These are phyloP conservation scores for Harrya chromipes DNA, from an alignment of 768 basidiomycete genomes.

Conservation along the genomic window DNA sequence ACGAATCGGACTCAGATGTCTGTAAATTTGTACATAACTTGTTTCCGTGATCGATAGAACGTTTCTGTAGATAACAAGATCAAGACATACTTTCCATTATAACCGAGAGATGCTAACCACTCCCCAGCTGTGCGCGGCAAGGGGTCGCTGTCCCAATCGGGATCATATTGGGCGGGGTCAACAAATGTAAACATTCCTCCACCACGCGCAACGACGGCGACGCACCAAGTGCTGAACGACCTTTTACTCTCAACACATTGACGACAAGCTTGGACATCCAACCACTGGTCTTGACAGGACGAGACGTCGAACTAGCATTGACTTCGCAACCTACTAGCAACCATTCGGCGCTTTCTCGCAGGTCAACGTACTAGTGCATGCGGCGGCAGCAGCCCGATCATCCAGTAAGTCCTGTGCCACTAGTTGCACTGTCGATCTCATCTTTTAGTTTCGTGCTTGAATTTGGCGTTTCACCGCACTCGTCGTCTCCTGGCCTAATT, in stretches of 20 bases:
- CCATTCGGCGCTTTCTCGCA: neutral
- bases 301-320: neutral
- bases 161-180: neutral
- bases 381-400: neutral
- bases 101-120: too few species aligned
- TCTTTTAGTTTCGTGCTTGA: neutral
- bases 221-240: neutral
- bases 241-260: neutral
- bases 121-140: too few species aligned
- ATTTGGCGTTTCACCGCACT: neutral
- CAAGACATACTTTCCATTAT: neutral
- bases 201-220: constrained; percentile 11
- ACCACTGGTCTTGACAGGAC: neutral
- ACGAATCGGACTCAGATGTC: neutral
- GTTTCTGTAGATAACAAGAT: neutral
- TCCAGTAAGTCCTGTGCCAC: neutral
- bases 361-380: neutral
- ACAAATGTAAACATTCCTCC: constrained; percentile 13
- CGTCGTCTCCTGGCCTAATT: neutral
- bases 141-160: neutral
- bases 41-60: neutral
- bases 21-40: neutral
- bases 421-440: neutral
- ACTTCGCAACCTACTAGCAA: neutral
- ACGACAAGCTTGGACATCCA: neutral